These are phyloP conservation scores for Jamesozyma gamospora DNA, from an alignment of 805 yeast species.

Conservation along the genomic window DNA sequence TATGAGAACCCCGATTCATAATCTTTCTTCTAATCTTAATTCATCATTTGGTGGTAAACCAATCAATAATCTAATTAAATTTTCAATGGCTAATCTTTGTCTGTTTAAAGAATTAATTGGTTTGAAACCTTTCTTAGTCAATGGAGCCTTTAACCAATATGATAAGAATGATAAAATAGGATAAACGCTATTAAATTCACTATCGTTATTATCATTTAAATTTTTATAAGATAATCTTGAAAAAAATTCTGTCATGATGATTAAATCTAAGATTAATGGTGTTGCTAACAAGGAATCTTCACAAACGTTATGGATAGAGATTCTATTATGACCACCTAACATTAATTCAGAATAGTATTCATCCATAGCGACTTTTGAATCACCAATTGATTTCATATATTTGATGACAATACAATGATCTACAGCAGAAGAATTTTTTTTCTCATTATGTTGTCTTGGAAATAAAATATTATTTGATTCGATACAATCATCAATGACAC, in stretches of 20 bases:
- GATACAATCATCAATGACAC: conserved; percentile 90
- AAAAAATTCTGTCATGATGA: conserved; percentile 82
- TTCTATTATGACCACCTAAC: conserved; percentile 96
- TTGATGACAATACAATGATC: conserved; percentile 95
- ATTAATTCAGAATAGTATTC: conserved; percentile 93
- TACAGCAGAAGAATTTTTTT: conserved; percentile 62
- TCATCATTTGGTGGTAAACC: conserved; percentile 88
- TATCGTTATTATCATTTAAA: conserved; percentile 25
- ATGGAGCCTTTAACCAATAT: conserved; percentile 96
- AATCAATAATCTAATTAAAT: conserved; percentile 76
- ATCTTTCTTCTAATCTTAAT: conserved; percentile 87
- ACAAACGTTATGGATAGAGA: conserved; percentile 89
- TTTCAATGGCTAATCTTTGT: conserved; percentile 88
- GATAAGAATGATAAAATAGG: conserved; percentile 78
- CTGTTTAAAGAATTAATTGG: conserved; percentile 90
- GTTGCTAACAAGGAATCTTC: conserved; percentile 93
- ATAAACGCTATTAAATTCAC: conserved; percentile 55
- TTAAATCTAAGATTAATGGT: conserved; percentile 85
- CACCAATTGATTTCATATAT: conserved; percentile 90
- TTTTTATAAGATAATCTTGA: conserved; percentile 75
- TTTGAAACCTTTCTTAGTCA: conserved; percentile 81
- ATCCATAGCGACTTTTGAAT: conserved; percentile 96
- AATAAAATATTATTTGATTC: conserved; percentile 77
- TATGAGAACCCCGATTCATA: conserved; percentile 5
- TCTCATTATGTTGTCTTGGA: conserved; percentile 39